Conservation (phyloP, 306 rosid genomes). For the Vicia faba region DNA sequence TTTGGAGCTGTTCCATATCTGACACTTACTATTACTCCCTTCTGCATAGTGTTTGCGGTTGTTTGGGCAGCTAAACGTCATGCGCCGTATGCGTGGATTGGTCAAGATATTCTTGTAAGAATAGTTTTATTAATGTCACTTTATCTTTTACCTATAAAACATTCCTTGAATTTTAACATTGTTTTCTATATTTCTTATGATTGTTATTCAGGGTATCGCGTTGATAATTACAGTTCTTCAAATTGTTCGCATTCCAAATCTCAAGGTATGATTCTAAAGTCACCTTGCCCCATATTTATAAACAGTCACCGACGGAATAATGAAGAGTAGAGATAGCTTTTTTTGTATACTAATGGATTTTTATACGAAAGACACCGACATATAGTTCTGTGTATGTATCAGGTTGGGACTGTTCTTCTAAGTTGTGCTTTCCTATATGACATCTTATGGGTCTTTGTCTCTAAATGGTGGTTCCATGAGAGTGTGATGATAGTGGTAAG, state of each 20-base stretch:
- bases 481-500: slow-evolving; percentile 99
- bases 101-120: slow-evolving; percentile 97
- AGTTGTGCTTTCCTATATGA: slow-evolving; percentile 93
- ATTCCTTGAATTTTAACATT: slow-evolving; percentile 10
- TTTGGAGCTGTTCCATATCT: slow-evolving; percentile 89
- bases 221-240: slow-evolving; percentile 98
- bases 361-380: slow-evolving; percentile 4
- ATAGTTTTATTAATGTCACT: slow-evolving; percentile 29
- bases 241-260: slow-evolving; percentile 94
- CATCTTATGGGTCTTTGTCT: slow-evolving; percentile 97
- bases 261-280: slow-evolving; percentile 65
- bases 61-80: slow-evolving; percentile 82
- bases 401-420: slow-evolving; percentile 99
- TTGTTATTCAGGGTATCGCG: slow-evolving; percentile 72
- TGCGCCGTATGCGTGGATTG: slow-evolving; percentile 78
- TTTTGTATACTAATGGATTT: slow-evolving; percentile 15
- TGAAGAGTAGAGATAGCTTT: slow-evolving; percentile 25
- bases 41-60: slow-evolving; percentile 84
- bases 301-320: background rate
- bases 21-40: slow-evolving; percentile 86
- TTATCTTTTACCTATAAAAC: slow-evolving; percentile 14
- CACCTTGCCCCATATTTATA: slow-evolving; percentile 8
- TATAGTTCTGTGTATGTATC: slow-evolving; percentile 33
- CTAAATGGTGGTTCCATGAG: slow-evolving; percentile 96
- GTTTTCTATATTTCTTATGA: background rate